These are phyloP conservation scores for Aurifilum marmelostoma DNA, from an alignment of 2,329 filamentous ascomycete genomes.

Conservation along the genomic window DNA sequence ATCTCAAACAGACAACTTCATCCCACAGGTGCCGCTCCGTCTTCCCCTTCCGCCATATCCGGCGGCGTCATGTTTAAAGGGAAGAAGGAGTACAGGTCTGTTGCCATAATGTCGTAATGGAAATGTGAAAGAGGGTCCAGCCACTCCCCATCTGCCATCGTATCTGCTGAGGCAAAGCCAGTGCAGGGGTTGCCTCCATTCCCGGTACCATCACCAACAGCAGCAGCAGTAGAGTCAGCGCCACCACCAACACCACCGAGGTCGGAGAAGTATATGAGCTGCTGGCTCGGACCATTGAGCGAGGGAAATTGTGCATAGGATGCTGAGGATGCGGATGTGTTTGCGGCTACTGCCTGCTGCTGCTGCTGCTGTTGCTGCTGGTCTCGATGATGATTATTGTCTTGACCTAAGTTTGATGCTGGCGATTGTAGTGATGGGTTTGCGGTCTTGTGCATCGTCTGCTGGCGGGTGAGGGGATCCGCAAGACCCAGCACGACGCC, in stretches of 20 bases:
- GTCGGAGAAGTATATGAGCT: constrained; percentile 34
- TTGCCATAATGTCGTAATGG: constrained; percentile 36
- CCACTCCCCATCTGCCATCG: constrained; percentile 16
- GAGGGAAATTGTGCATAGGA: constrained; percentile 33
- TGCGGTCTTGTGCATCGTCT: neutral
- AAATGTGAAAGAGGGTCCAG: constrained; percentile 26
- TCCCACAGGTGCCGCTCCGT: neutral
- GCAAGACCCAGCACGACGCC: constrained; percentile 16
- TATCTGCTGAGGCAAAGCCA: neutral
- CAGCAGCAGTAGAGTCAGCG: neutral
- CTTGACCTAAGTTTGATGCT: constrained; percentile 4
- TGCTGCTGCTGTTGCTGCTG: constrained; percentile 13
- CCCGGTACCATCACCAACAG: neutral
- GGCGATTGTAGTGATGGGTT: constrained; percentile 18
- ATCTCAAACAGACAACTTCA: neutral
- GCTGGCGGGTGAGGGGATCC: constrained; percentile 22
- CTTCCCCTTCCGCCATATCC: constrained; percentile 3
- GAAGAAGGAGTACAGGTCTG: constrained; percentile 37
- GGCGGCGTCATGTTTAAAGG: constrained; percentile 31
- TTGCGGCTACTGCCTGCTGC: neutral
- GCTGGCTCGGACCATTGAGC: constrained; percentile 28
- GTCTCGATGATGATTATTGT: constrained; percentile 10
- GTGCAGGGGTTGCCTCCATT: neutral
- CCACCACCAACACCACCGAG: constrained; percentile 17
- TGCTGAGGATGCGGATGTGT: neutral